These are phyloP conservation scores for Garcia nutans DNA, from an alignment of 345 rosid species.

Conservation along the genomic window DNA sequence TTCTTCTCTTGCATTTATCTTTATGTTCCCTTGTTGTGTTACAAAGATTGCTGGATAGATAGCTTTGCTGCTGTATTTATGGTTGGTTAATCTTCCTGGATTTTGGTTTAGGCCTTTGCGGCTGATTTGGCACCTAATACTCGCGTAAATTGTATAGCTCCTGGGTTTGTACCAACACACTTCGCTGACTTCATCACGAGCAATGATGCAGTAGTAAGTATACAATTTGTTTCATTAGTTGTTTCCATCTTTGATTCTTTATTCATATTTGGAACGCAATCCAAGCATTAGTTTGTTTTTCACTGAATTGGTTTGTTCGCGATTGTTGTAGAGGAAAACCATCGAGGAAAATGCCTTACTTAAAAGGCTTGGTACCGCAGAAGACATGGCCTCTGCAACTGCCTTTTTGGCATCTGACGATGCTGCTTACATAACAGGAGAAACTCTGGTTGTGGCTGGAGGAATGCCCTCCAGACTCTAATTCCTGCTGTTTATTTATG, in stretches of 20 bases:
- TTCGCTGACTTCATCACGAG: slow-evolving; percentile 60
- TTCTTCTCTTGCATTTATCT: not conserved
- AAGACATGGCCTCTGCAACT: slow-evolving; percentile 69
- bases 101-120: slow-evolving; percentile 68
- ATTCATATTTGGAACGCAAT: too few species aligned
- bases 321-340: slow-evolving; percentile 40
- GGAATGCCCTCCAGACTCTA: slow-evolving; percentile 78
- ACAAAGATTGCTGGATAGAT: not conserved
- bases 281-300: not conserved
- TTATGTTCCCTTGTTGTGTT: not conserved
- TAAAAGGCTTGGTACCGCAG: slow-evolving; percentile 69
- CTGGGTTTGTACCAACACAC: slow-evolving; percentile 87
- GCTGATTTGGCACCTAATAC: slow-evolving; percentile 73
- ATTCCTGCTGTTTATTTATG: not conserved
- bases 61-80: not conserved
- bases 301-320: not conserved
- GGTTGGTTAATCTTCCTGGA: not conserved
- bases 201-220: slow-evolving; percentile 49
- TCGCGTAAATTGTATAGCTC: slow-evolving; percentile 84
- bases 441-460: slow-evolving; percentile 76
- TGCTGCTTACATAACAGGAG: slow-evolving; percentile 73
- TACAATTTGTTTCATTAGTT: not conserved
- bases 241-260: not conserved
- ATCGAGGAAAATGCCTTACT: slow-evolving; percentile 59
- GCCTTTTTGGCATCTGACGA: slow-evolving; percentile 86